Conservation (phyloP, 2,329 filamentous ascomycete species). For the Arthrinium puccinioides region DNA sequence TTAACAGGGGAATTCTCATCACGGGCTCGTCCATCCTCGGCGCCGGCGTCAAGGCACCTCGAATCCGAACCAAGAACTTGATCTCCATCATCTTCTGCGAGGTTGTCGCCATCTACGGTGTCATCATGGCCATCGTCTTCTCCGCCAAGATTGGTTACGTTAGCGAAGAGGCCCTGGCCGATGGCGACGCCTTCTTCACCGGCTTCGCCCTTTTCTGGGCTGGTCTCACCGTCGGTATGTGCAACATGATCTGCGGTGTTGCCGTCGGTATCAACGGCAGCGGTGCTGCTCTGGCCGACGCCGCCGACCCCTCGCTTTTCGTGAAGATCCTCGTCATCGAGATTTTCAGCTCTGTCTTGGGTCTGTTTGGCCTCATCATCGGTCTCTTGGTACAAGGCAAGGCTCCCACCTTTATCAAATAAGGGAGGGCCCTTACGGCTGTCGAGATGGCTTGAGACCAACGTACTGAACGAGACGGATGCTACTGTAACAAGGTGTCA, state of each 20-base stretch:
- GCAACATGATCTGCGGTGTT: constrained; percentile 93
- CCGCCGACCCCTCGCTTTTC: constrained; percentile 88
- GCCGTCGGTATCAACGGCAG: constrained; percentile 97
- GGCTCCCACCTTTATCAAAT: constrained; percentile 62
- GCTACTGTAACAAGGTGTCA: constrained; percentile 2
- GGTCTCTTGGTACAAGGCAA: constrained; percentile 83
- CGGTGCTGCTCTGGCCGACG: constrained; percentile 91
- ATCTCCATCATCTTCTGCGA: constrained; percentile 99
- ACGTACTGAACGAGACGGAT: neutral
- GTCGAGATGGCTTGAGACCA: too few relatives aligned
- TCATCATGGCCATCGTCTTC: constrained; percentile 99
- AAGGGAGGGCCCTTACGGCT: neutral
- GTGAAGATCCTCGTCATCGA: constrained; percentile 99
- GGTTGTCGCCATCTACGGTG: constrained; percentile 98
- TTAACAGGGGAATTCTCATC: constrained; percentile 89
- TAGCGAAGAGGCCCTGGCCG: constrained; percentile 57
- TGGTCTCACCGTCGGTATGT: constrained; percentile 87
- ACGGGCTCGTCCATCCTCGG: constrained; percentile 96
- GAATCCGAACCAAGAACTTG: constrained; percentile 98
- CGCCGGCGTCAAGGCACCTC: constrained; percentile 90
- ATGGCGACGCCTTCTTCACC: constrained; percentile 80
- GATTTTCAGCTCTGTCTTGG: constrained; percentile 96
- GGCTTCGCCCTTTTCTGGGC: constrained; percentile 96
- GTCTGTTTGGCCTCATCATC: constrained; percentile 92
- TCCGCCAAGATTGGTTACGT: constrained; percentile 75